These are phyloP conservation scores for Phanerochaete sordida DNA, from an alignment of 768 basidiomycete genomes.

Conservation along the genomic window DNA sequence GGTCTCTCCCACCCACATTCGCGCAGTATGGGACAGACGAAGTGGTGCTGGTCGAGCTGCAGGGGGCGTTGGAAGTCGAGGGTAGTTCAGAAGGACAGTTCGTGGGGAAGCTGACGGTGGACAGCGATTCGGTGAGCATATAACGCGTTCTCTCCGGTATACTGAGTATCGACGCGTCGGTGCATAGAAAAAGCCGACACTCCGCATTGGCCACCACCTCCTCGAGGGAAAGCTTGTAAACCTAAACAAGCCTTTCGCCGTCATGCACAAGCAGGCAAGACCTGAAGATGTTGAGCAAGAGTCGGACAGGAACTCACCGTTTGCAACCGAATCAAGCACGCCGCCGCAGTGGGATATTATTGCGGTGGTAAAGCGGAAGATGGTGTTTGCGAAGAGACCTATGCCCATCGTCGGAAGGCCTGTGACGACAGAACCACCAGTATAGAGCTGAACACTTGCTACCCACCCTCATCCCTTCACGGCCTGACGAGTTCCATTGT, in stretches of 20 bases:
- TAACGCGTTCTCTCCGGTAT: neutral
- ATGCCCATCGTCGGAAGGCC: constrained; percentile 53
- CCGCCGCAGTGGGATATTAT: constrained; percentile 52
- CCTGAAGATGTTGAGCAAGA: constrained; percentile 1
- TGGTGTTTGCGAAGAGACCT: constrained; percentile 79
- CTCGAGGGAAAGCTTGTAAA: constrained; percentile 82
- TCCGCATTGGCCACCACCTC: constrained; percentile 84
- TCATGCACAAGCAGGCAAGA: constrained; percentile 44
- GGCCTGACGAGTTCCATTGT: neutral
- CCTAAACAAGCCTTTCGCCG: constrained; percentile 78
- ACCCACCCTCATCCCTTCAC: neutral
- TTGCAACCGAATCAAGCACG: constrained; percentile 21
- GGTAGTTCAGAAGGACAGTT: constrained; percentile 63
- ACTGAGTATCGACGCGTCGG: neutral
- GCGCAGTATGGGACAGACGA: constrained; percentile 77
- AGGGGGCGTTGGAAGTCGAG: constrained; percentile 77
- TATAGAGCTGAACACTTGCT: neutral
- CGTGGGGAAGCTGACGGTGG: constrained; percentile 75
- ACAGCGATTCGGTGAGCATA: constrained; percentile 50
- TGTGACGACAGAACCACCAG: neutral
- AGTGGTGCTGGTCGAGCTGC: constrained; percentile 81
- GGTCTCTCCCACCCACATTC: constrained; percentile 58
- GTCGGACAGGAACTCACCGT: constrained; percentile 18
- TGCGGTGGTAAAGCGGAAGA: constrained; percentile 76
- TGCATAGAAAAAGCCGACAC: constrained; percentile 67